These are phyloP conservation scores for Calonectria pteridis DNA, from an alignment of 2,329 filamentous ascomycete species.

Conservation along the genomic window DNA sequence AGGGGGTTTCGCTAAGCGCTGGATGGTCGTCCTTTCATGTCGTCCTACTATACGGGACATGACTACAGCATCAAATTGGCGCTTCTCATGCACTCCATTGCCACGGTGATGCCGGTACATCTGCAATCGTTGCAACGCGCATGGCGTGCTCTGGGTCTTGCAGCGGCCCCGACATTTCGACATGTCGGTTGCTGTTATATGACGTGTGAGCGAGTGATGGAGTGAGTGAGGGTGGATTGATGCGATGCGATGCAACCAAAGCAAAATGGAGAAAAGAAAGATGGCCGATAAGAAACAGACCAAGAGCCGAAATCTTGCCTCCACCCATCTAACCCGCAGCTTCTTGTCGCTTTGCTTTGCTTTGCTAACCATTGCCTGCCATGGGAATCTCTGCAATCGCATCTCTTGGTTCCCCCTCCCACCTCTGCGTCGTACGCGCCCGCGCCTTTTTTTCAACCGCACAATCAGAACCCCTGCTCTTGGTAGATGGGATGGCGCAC, in stretches of 20 bases:
- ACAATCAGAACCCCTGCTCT: neutral
- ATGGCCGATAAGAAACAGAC: neutral
- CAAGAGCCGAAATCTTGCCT: neutral
- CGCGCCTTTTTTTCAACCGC: neutral
- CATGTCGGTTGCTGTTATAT: neutral
- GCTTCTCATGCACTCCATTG: neutral
- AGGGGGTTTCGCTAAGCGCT: constrained; percentile 1
- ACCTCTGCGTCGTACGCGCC: neutral
- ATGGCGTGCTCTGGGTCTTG: neutral
- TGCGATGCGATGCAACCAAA: constrained; percentile 7
- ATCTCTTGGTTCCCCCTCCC: neutral
- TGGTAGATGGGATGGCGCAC: constrained; percentile 8
- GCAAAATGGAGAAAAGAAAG: neutral
- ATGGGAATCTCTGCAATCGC: constrained; percentile 5
- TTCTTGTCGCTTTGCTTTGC: too few species aligned
- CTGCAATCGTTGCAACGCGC: neutral
- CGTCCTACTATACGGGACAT: neutral
- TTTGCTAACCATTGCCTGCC: neutral
- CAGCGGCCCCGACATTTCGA: neutral
- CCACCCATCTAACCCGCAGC: neutral
- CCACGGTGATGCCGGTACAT: neutral
- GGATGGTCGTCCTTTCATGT: neutral
- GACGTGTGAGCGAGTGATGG: neutral
- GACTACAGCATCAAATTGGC: neutral
- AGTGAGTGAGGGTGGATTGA: neutral